Conservation (phyloP, 2,329 filamentous ascomycete species). For the Parafenestella ontariensis region DNA sequence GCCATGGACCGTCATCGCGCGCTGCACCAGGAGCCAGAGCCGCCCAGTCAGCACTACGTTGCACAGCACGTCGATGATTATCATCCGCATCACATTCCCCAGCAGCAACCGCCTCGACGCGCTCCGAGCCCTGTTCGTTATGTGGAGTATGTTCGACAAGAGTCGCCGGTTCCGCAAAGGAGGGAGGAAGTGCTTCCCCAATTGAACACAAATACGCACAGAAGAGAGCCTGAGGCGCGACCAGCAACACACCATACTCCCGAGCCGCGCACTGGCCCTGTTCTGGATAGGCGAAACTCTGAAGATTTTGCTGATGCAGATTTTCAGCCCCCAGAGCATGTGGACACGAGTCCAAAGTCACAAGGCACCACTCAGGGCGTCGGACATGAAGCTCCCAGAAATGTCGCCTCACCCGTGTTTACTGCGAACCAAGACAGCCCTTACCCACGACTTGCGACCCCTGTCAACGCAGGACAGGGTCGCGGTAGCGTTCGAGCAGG, state of each 20-base stretch:
- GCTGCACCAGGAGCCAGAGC: constrained; percentile 36
- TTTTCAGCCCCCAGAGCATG: constrained; percentile 25
- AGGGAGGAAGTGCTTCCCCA: constrained; percentile 15
- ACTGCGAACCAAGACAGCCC: constrained; percentile 35
- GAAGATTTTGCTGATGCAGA: constrained; percentile 58
- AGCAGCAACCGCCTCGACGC: constrained; percentile 14
- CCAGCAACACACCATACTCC: constrained; percentile 10
- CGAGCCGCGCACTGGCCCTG: constrained; percentile 5
- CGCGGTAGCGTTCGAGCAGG: constrained; percentile 29
- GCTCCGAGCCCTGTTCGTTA: constrained; percentile 28
- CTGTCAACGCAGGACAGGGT: constrained; percentile 11
- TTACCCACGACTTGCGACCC: constrained; percentile 30
- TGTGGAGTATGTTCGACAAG: constrained; percentile 11
- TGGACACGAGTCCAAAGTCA: constrained; percentile 26
- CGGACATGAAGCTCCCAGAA: constrained; percentile 10
- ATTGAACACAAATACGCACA: constrained; percentile 2
- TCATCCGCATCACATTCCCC: constrained; percentile 11
- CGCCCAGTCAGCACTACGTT: constrained; percentile 28
- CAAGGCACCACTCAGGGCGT: constrained; percentile 18
- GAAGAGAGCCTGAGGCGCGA: constrained; percentile 10
- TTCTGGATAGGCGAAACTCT: constrained; percentile 21
- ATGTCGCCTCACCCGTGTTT: constrained; percentile 25
- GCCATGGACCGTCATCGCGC: constrained; percentile 44
- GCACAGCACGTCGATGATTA: constrained; percentile 26
- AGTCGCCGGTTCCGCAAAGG: constrained; percentile 13